phyloP scores from a whole-genome alignment of 164 flowering plant genomes.

The Buxus sempervirens region DNA sequence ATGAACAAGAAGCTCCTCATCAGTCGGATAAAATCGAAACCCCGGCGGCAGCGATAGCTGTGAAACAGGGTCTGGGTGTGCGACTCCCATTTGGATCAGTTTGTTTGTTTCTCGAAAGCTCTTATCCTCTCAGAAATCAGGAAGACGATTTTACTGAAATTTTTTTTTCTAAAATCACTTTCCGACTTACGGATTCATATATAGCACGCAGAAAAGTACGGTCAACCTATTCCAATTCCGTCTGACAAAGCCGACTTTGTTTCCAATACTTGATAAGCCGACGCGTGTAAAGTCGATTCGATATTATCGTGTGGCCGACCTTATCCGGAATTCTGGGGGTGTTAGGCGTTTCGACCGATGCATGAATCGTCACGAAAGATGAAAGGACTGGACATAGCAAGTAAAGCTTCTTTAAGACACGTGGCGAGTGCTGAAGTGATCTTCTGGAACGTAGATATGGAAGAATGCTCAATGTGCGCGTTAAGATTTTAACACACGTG shows the following conservation, averaged over 20 bases:
- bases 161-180: too few species aligned
- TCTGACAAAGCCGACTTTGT: too few species aligned
- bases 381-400: background rate
- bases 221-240: too few species aligned
- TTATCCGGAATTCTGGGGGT: conserved; percentile 19
- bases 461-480: background rate
- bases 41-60: conserved; percentile 35
- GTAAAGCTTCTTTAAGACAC: conserved; percentile 17
- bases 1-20: conserved; percentile 35
- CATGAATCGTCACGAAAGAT: conserved; percentile 27
- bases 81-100: conserved; percentile 16
- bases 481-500: conserved; percentile 19
- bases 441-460: conserved; percentile 15
- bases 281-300: conserved; percentile 22
- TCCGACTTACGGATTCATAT: too few species aligned
- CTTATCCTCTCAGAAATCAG: too few species aligned
- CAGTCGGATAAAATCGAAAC: conserved; percentile 36
- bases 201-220: too few species aligned
- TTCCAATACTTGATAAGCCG: background rate
- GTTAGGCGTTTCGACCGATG: background rate
- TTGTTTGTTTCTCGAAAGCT: background rate
- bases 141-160: too few species aligned
- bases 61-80: conserved; percentile 19
- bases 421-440: conserved; percentile 4
- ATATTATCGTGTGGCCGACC: conserved; percentile 28